Evolutionary conservation across 768 basidiomycete genomes (phyloP).

Genomic region (Lentinula detonsa): DNA sequence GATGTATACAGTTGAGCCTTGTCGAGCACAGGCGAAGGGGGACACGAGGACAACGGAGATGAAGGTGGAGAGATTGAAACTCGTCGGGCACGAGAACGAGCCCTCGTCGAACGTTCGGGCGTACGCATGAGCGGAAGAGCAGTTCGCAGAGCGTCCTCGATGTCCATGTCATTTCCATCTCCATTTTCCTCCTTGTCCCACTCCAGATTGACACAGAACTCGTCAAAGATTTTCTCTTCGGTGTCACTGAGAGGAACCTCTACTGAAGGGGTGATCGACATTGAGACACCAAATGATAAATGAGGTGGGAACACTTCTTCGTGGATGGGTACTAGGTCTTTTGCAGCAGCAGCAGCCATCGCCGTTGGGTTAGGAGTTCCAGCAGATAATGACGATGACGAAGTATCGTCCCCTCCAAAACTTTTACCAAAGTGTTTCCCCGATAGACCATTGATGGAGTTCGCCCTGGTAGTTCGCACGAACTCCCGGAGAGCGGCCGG

Average conservation of each 20-base stretch:
- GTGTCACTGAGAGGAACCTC: conserved; percentile 59
- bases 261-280: conserved; percentile 8
- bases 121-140: not conserved
- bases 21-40: conserved; percentile 5
- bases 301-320: not conserved
- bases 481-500: conserved; percentile 57
- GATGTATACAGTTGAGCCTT: not conserved
- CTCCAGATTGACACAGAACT: conserved; percentile 54
- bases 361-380: not conserved
- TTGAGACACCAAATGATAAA: not conserved
- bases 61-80: conserved; percentile 5
- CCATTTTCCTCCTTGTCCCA: conserved; percentile 35
- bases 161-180: conserved; percentile 8
- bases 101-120: not conserved
- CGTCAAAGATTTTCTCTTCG: conserved; percentile 67
- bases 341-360: not conserved
- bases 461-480: conserved; percentile 32
- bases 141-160: conserved; percentile 7
- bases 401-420: not conserved
- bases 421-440: conserved; percentile 38
- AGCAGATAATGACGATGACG: not conserved
- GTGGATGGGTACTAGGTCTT: not conserved
- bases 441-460: not conserved
- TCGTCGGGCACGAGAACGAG: not conserved
- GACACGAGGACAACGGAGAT: conserved; percentile 13